A percentile compares a stretch with the other conserved stretches of the same genome.
phyloP scores from a whole-genome alignment of 2,329 filamentous ascomycete species.

The Zalaria obscura region DNA sequence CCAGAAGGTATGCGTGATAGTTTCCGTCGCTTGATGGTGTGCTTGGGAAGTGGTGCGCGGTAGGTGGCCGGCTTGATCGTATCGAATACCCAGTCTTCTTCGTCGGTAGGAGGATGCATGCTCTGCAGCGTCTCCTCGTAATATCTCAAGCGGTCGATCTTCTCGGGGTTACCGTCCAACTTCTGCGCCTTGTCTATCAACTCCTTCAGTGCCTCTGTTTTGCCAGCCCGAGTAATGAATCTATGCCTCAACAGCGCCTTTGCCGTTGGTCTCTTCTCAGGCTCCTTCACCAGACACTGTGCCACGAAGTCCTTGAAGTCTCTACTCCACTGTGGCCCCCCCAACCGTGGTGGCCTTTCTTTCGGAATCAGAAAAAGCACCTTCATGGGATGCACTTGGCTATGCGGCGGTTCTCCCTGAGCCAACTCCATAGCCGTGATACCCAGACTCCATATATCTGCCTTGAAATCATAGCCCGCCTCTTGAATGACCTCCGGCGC shows the following conservation, averaged over 20 bases:
- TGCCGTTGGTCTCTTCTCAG: conserved; percentile 68
- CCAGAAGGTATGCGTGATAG: conserved; percentile 30
- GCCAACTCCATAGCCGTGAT: conserved; percentile 87
- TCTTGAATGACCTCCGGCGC: conserved; percentile 89
- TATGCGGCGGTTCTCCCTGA: conserved; percentile 76
- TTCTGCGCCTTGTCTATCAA: conserved; percentile 70
- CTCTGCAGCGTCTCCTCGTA: conserved; percentile 75
- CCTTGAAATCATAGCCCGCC: conserved; percentile 71
- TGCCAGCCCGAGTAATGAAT: conserved; percentile 78
- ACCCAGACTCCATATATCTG: conserved; percentile 84
- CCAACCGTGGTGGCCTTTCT: conserved; percentile 67
- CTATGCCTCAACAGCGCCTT: conserved; percentile 78
- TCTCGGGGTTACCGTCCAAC: conserved; percentile 60
- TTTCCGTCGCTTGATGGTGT: conserved; percentile 37
- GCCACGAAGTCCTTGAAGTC: conserved; percentile 92
- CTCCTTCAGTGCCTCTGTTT: conserved; percentile 76
- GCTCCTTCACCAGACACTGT: conserved; percentile 83
- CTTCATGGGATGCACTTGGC: conserved; percentile 82
- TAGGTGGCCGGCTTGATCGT: conserved; percentile 62
- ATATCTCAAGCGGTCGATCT: conserved; percentile 57
- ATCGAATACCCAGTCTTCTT: conserved; percentile 91
- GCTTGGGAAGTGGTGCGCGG: conserved; percentile 30
- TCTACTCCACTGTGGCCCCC: conserved; percentile 59
- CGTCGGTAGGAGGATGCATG: conserved; percentile 42
- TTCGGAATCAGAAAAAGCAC: conserved; percentile 86